Evolutionary conservation across 2,329 filamentous ascomycete species (phyloP).

Genomic region (Colletotrichum neosansevieriae): DNA sequence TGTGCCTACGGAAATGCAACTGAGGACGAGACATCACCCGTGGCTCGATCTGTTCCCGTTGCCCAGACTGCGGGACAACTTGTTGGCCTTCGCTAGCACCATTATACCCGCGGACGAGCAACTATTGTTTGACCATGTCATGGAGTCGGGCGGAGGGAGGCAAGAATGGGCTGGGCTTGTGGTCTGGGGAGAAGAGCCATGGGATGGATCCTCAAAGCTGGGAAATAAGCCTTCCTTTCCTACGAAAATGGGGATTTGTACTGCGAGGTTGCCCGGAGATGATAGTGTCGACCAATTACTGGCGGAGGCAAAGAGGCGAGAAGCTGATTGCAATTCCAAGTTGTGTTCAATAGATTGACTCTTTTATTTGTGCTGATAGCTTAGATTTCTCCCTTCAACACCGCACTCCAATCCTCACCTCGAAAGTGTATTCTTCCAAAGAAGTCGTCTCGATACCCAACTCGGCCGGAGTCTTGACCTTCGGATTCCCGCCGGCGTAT

Average conservation of each 20-base stretch:
- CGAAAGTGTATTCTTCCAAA: too few relatives aligned
- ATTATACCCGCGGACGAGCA: background rate
- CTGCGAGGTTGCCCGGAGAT: conserved; percentile 52
- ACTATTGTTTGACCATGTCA: background rate
- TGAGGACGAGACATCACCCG: conserved; percentile 45
- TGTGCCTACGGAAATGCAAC: conserved; percentile 46
- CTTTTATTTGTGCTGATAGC: too few relatives aligned
- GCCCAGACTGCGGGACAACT: conserved; percentile 46
- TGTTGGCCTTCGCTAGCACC: conserved; percentile 31
- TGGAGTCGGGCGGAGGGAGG: background rate
- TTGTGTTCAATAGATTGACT: too few relatives aligned
- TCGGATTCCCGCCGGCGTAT: too few relatives aligned
- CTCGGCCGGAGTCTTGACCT: too few relatives aligned
- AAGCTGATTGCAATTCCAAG: background rate
- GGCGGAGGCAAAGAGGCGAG: conserved; percentile 43
- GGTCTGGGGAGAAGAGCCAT: conserved; percentile 62
- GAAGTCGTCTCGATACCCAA: too few relatives aligned
- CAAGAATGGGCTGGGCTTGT: conserved; percentile 41
- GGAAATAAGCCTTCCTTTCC: conserved; percentile 59
- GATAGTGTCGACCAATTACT: conserved; percentile 51
- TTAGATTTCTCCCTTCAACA: too few relatives aligned
- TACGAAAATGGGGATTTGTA: conserved; percentile 58
- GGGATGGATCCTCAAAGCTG: conserved; percentile 57
- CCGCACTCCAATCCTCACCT: too few relatives aligned
- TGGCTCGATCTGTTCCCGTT: conserved; percentile 50